These are phyloP conservation scores for Microascus cirrosus DNA, from an alignment of 2,329 filamentous ascomycete genomes.

Conservation along the genomic window DNA sequence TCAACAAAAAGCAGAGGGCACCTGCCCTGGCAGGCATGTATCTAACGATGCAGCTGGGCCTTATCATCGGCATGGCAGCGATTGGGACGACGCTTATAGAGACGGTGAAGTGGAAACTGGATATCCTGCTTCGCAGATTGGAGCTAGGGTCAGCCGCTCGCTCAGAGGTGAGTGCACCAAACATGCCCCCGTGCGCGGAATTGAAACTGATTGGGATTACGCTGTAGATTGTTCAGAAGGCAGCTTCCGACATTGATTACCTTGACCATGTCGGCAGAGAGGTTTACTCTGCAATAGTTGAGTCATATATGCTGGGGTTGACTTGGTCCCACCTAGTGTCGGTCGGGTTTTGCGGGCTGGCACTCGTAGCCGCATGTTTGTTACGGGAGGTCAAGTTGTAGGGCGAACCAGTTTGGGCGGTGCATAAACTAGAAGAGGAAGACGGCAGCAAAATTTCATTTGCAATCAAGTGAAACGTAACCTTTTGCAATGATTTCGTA, in stretches of 20 bases:
- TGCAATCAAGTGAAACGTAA: too few relatives aligned
- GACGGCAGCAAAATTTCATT: too few relatives aligned
- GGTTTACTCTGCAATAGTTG: conserved; percentile 16
- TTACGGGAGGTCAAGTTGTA: background rate
- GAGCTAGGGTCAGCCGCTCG: conserved; percentile 7
- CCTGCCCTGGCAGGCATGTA: conserved; percentile 29
- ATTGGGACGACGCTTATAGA: conserved; percentile 22
- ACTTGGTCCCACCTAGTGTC: conserved; percentile 22
- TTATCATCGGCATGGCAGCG: conserved; percentile 24
- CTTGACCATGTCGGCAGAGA: conserved; percentile 13
- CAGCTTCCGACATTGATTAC: conserved; percentile 20
- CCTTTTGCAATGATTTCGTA: too few relatives aligned
- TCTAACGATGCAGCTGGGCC: conserved; percentile 22
- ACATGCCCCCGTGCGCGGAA: too few relatives aligned
- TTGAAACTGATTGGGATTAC: background rate
- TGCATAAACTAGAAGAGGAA: too few relatives aligned
- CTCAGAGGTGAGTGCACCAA: conserved; percentile 5
- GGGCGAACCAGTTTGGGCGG: too few relatives aligned
- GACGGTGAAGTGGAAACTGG: conserved; percentile 9
- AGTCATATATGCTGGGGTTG: conserved; percentile 21
- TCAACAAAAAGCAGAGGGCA: conserved; percentile 23
- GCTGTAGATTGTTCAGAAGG: conserved; percentile 17
- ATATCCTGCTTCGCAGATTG: conserved; percentile 6
- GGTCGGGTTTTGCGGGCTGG: conserved; percentile 9
- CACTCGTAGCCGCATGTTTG: background rate